Evolutionary conservation across 306 rosid species (phyloP).

Genomic region (Vigna unguiculata): DNA sequence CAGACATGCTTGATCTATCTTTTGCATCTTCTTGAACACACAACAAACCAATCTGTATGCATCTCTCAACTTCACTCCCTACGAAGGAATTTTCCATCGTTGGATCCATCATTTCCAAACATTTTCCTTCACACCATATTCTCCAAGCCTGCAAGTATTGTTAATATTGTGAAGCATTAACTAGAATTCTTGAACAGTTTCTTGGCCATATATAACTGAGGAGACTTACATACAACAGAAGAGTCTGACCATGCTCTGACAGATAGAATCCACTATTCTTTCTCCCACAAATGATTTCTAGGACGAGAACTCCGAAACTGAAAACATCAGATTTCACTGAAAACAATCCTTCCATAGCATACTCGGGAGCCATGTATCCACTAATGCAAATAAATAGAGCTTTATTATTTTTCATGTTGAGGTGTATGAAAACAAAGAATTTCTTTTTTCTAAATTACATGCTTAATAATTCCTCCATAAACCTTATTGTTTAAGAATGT

Average conservation of each 20-base stretch:
- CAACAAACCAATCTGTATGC: constrained; percentile 58
- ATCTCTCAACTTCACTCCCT: constrained; percentile 39
- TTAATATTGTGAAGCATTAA: too few relatives aligned
- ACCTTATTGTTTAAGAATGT: too few relatives aligned
- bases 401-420: not conserved
- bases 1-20: constrained; percentile 58
- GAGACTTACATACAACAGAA: constrained; percentile 33
- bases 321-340: constrained; percentile 4
- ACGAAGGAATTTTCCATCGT: constrained; percentile 21
- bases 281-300: constrained; percentile 42
- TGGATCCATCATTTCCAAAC: constrained; percentile 53
- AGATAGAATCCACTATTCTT: constrained; percentile 28
- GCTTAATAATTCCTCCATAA: too few relatives aligned
- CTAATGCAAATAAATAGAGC: not conserved
- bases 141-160: constrained; percentile 61
- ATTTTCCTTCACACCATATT: constrained; percentile 55
- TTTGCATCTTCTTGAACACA: constrained; percentile 61
- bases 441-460: too few relatives aligned
- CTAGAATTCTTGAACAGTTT: too few relatives aligned
- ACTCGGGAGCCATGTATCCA: constrained; percentile 14
- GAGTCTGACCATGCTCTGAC: constrained; percentile 24
- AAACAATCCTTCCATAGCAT: constrained; percentile 6
- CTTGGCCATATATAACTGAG: too few relatives aligned
- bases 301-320: constrained; percentile 42
- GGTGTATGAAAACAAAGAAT: too few relatives aligned